A percentile compares a stretch with the other conserved stretches of the same genome.
phyloP scores from a whole-genome alignment of 257 asterid genomes.

The Ocimum tenuiflorum region DNA sequence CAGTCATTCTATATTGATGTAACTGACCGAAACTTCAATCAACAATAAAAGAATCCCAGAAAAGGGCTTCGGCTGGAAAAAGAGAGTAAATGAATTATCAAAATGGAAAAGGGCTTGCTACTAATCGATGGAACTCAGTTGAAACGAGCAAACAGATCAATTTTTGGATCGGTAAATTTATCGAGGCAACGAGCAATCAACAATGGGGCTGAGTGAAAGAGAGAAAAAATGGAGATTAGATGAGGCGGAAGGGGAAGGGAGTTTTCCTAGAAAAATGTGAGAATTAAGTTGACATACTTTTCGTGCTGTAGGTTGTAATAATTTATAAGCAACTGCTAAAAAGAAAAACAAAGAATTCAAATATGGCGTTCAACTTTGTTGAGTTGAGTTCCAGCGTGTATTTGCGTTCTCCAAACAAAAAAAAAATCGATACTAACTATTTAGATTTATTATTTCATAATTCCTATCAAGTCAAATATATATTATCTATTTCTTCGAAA shows the following conservation, averaged over 20 bases:
- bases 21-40: neutral
- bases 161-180: neutral
- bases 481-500: no score
- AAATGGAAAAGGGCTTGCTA: neutral
- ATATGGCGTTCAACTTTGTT: slow-evolving; percentile 13
- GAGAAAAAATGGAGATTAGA: neutral
- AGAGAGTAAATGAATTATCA: neutral
- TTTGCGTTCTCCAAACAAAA: neutral
- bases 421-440: no score
- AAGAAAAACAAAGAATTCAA: slow-evolving; percentile 6
- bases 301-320: neutral
- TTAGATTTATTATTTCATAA: no score
- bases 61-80: neutral
- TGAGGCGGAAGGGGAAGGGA: neutral
- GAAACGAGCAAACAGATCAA: neutral
- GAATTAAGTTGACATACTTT: slow-evolving; percentile 7
- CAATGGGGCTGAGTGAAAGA: slow-evolving; percentile 13
- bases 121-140: neutral
- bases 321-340: neutral
- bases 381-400: neutral
- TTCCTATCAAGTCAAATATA: no score
- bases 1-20: slow-evolving; percentile 36
- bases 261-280: slow-evolving; percentile 26
- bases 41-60: neutral
- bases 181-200: neutral